Conservation (phyloP, 1,284 basidiomycete genomes). For the Trichosporon sp. region DNA sequence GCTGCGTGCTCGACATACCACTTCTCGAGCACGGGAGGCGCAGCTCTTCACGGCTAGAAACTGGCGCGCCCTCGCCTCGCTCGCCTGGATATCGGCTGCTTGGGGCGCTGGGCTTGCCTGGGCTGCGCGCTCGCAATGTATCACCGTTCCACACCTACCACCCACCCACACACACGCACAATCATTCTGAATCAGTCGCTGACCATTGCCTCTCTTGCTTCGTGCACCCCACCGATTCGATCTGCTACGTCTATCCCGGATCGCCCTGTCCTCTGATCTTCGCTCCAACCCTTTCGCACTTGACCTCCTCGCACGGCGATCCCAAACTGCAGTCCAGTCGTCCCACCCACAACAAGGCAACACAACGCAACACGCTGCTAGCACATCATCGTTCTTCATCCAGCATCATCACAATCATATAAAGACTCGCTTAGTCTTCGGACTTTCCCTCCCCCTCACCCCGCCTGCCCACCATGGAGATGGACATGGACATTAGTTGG, state of each 20-base stretch:
- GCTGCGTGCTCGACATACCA: background rate
- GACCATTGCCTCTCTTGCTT: background rate
- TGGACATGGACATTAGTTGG: conserved; percentile 25
- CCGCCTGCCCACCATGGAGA: conserved; percentile 12
- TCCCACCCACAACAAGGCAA: conserved; percentile 2
- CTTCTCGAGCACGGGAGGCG: background rate
- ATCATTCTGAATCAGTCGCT: background rate
- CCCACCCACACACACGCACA: background rate
- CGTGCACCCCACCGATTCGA: background rate
- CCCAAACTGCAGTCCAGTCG: conserved; percentile 2
- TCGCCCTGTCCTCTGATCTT: background rate
- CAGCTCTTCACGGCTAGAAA: background rate
- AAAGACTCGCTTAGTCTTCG: background rate
- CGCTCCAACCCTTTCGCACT: background rate
- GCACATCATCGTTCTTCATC: background rate
- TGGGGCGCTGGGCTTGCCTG: background rate
- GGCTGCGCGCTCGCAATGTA: background rate
- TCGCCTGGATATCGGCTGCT: too few species aligned
- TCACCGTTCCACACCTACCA: background rate
- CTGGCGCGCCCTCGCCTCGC: background rate
- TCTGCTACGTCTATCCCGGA: background rate
- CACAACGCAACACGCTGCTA: background rate
- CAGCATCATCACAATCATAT: background rate
- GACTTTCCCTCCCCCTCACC: background rate
- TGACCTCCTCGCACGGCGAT: background rate